A percentile compares a stretch with the other conserved stretches of the same genome.
Conservation (phyloP, 805 yeast genomes). For the Jamesozyma lodderae region DNA sequence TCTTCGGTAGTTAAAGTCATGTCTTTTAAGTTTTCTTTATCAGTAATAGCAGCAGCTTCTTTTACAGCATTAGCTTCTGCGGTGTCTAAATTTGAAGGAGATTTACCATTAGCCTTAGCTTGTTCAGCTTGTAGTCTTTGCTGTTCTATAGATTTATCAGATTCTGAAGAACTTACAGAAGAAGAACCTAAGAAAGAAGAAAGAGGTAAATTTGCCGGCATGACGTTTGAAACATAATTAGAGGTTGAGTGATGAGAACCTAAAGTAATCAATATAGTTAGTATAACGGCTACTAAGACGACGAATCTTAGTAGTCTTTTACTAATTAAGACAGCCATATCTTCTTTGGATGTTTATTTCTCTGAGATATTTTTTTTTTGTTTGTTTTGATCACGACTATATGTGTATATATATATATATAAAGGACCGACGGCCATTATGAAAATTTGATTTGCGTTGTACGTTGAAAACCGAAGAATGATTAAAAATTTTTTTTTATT, state of each 20-base stretch:
- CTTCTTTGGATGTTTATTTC: too few relatives aligned
- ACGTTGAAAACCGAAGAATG: too few relatives aligned
- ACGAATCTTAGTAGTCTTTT: constrained; percentile 16
- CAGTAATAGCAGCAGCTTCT: constrained; percentile 11
- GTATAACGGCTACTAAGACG: constrained; percentile 9
- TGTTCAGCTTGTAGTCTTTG: constrained; percentile 6
- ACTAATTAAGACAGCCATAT: constrained; percentile 18
- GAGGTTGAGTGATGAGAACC: constrained; percentile 4
- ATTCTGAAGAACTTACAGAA: background rate
- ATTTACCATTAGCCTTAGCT: constrained; percentile 2
- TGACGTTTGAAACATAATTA: constrained; percentile 2
- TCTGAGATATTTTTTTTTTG: background rate
- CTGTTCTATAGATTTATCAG: constrained; percentile 7
- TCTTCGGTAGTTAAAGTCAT: too few relatives aligned
- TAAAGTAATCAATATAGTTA: constrained; percentile 9
- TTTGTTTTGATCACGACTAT: too few relatives aligned
- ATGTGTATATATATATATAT: too few relatives aligned
- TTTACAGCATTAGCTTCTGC: constrained; percentile 7
- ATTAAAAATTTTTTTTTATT: too few relatives aligned
- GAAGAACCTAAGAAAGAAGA: background rate
- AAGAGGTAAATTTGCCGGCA: constrained; percentile 6
- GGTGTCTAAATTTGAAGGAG: background rate
- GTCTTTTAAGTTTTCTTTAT: too few relatives aligned
- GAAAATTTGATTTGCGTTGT: too few relatives aligned
- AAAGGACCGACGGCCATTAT: too few relatives aligned